phyloP scores from a whole-genome alignment of 768 basidiomycete species.

The Dictyophora rubrovolvata region DNA sequence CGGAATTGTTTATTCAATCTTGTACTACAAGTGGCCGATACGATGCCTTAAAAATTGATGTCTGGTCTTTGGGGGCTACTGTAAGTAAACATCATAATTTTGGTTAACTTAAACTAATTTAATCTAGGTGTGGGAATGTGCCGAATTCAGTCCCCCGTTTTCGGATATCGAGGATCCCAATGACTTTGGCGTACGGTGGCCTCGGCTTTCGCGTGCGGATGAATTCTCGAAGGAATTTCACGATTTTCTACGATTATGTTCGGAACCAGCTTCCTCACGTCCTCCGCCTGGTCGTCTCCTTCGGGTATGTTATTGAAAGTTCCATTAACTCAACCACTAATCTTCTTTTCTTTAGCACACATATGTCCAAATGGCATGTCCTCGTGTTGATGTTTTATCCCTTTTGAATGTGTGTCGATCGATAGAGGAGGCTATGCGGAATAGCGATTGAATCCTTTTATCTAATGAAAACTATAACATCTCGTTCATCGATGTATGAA shows the following conservation, averaged over 20 bases:
- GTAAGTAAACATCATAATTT: slow-evolving; percentile 11
- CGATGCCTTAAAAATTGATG: slow-evolving; percentile 63
- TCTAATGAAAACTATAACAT: not conserved
- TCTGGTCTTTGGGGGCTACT: slow-evolving; percentile 77
- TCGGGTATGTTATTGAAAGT: slow-evolving; percentile 35
- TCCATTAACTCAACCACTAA: not conserved
- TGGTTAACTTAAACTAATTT: not conserved
- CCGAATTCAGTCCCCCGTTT: slow-evolving; percentile 67
- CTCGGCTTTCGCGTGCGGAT: slow-evolving; percentile 46
- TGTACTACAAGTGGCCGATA: slow-evolving; percentile 44
- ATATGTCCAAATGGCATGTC: slow-evolving; percentile 60
- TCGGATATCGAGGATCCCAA: slow-evolving; percentile 38
- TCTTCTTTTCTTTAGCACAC: slow-evolving; percentile 33
- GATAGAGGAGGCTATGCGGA: slow-evolving; percentile 39
- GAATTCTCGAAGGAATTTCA: slow-evolving; percentile 60
- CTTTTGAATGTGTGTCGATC: slow-evolving; percentile 56
- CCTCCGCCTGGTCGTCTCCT: slow-evolving; percentile 48
- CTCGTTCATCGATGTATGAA: not conserved
- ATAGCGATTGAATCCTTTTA: not conserved
- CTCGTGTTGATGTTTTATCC: slow-evolving; percentile 55
- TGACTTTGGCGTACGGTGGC: slow-evolving; percentile 51
- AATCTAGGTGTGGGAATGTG: slow-evolving; percentile 56
- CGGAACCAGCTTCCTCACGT: slow-evolving; percentile 44
- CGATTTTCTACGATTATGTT: slow-evolving; percentile 61
- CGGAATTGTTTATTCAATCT: slow-evolving; percentile 9